Evolutionary conservation across 1,284 basidiomycete species (phyloP).

Genomic region (Lentinula novae-zelandiae): DNA sequence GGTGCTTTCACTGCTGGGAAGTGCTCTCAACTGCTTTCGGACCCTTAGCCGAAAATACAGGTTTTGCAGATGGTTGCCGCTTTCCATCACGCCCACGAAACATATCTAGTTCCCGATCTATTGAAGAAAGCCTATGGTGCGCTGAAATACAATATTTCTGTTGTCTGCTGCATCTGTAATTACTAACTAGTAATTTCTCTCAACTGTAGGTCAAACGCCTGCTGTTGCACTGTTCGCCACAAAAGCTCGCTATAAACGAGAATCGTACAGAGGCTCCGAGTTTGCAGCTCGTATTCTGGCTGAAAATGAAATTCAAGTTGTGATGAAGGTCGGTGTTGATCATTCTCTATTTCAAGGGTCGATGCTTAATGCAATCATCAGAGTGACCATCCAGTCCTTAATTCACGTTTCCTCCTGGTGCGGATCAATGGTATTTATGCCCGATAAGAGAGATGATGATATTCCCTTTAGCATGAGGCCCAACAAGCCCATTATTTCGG

Average conservation of each 20-base stretch:
- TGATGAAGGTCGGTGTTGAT: slow-evolving; percentile 49
- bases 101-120: slow-evolving; percentile 81
- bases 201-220: slow-evolving; percentile 50
- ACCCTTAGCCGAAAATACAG: too few relatives aligned
- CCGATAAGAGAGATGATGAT: neutral
- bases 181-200: neutral
- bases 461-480: slow-evolving; percentile 62
- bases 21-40: too few relatives aligned
- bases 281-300: slow-evolving; percentile 75
- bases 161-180: neutral
- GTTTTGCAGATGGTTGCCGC: too few relatives aligned
- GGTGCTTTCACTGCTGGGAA: too few relatives aligned
- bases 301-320: slow-evolving; percentile 60
- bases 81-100: slow-evolving; percentile 87
- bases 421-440: neutral
- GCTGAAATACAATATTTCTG: neutral
- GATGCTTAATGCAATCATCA: slow-evolving; percentile 22
- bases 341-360: neutral
- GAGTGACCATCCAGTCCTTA: slow-evolving; percentile 71
- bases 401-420: slow-evolving; percentile 71
- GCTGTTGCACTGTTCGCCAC: slow-evolving; percentile 80
- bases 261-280: slow-evolving; percentile 75
- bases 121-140: slow-evolving; percentile 71
- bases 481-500: slow-evolving; percentile 78
- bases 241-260: slow-evolving; percentile 68